These are phyloP conservation scores for Phlyctochytrium bullatum DNA, from an alignment of 192 early-diverging fungal genomes.

Conservation along the genomic window DNA sequence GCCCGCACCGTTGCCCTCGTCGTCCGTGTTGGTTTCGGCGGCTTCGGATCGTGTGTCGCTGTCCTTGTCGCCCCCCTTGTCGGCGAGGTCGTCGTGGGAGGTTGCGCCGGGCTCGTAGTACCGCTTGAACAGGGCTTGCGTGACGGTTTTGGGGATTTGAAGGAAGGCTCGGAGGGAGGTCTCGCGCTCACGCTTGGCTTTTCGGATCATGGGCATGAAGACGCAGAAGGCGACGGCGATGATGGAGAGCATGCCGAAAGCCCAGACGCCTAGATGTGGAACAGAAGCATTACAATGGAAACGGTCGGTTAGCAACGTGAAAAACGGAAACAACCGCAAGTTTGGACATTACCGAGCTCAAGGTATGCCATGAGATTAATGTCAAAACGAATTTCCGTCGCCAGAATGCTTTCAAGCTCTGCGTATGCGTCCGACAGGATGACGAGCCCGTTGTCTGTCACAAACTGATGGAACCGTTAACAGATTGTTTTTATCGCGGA, in stretches of 20 bases:
- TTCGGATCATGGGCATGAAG: conserved; percentile 19
- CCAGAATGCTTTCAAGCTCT: conserved; percentile 1
- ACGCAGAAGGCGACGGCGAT: not conserved
- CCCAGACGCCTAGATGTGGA: not conserved
- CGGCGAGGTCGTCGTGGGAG: not conserved
- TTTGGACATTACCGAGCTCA: conserved; percentile 18
- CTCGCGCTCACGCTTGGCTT: conserved; percentile 23
- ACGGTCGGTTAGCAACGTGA: too few relatives aligned
- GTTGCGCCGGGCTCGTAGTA: not conserved
- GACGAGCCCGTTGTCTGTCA: conserved; percentile 20
- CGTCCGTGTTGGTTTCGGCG: not conserved
- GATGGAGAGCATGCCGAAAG: not conserved
- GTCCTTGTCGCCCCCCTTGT: not conserved
- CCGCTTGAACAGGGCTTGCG: conserved; percentile 8
- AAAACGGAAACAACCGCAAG: too few relatives aligned
- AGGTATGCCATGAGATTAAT: not conserved
- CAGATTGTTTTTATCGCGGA: too few relatives aligned
- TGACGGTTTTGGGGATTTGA: conserved; percentile 23
- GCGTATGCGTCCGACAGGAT: conserved; percentile 16
- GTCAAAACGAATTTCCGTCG: conserved; percentile 6
- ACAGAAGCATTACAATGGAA: not conserved
- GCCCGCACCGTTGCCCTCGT: not conserved
- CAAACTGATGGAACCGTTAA: too few relatives aligned
- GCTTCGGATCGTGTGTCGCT: not conserved
- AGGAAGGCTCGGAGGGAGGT: conserved; percentile 27